Percentiles rank a stretch among this genome's conserved stretches.
Evolutionary conservation across 169 alveolate genomes (phyloP).

Genomic region (Fabrea salina): DNA sequence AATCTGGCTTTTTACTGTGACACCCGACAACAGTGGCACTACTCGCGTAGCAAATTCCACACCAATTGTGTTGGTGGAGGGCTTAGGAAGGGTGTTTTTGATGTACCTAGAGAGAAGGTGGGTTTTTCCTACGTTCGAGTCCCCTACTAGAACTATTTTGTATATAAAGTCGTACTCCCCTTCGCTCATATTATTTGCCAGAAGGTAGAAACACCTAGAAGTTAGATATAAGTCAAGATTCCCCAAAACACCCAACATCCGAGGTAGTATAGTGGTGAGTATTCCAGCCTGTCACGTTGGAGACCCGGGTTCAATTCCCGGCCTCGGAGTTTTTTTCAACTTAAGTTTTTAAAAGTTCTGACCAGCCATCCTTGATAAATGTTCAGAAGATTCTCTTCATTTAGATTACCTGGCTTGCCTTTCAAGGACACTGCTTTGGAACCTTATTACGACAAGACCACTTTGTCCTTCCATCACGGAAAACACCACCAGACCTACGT

Average conservation of each 20-base stretch:
- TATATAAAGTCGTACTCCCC: slow-evolving; percentile 61
- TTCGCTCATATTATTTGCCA: too few relatives aligned
- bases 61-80: slow-evolving; percentile 96
- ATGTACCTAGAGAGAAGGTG: background rate
- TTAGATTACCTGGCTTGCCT: slow-evolving; percentile 16
- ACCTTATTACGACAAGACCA: slow-evolving; percentile 21
- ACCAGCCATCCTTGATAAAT: too few relatives aligned
- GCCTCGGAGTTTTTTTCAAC: too few relatives aligned
- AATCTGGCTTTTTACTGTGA: slow-evolving; percentile 95
- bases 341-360: too few relatives aligned
- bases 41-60: slow-evolving; percentile 98
- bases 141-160: slow-evolving; percentile 58
- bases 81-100: slow-evolving; percentile 74
- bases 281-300: too few relatives aligned
- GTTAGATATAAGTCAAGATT: too few relatives aligned
- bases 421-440: slow-evolving; percentile 18
- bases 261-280: too few relatives aligned
- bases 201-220: too few relatives aligned
- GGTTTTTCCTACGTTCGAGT: background rate
- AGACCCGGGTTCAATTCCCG: too few relatives aligned
- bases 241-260: too few relatives aligned
- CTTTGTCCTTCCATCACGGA: slow-evolving; percentile 25
- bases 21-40: slow-evolving; percentile 95
- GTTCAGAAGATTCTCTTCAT: slow-evolving; percentile 13
- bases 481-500: slow-evolving; percentile 35